phyloP scores from a whole-genome alignment of 768 basidiomycete species.

The Phaffia australis region DNA sequence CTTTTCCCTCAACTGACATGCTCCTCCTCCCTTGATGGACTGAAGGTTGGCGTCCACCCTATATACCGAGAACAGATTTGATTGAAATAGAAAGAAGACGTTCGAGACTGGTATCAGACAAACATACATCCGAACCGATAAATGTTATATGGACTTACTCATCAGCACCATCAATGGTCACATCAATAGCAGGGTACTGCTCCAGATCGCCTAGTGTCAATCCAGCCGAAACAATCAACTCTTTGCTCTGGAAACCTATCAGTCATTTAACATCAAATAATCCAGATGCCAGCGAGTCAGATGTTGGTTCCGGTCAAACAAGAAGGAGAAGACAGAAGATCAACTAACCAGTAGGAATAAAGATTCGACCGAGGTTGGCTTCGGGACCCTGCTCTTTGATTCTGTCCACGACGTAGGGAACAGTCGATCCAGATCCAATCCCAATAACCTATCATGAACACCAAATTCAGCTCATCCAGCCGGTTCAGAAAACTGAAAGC shows the following conservation, averaged over 20 bases:
- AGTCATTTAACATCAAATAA: neutral
- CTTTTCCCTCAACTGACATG: slow-evolving; percentile 88
- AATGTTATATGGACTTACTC: slow-evolving; percentile 50
- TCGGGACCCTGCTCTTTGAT: slow-evolving; percentile 71
- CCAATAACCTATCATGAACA: slow-evolving; percentile 55
- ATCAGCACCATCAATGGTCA: slow-evolving; percentile 96
- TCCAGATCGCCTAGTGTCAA: slow-evolving; percentile 78
- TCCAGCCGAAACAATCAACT: slow-evolving; percentile 73
- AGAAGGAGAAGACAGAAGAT: neutral
- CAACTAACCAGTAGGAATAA: slow-evolving; percentile 69
- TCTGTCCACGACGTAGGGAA: slow-evolving; percentile 91
- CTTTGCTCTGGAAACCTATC: slow-evolving; percentile 83
- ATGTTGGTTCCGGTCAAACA: neutral
- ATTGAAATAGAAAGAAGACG: neutral
- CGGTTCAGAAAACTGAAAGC: neutral
- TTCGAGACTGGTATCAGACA: neutral
- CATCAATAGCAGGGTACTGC: slow-evolving; percentile 77
- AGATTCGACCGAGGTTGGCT: slow-evolving; percentile 67
- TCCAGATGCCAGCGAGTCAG: neutral
- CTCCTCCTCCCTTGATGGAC: slow-evolving; percentile 66
- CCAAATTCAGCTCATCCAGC: neutral
- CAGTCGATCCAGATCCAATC: slow-evolving; percentile 72
- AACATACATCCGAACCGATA: too few relatives aligned
- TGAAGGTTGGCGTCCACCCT: slow-evolving; percentile 80
- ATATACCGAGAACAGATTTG: slow-evolving; percentile 4